Conservation (phyloP, 768 basidiomycete species). For the Lepiota subincarnata region DNA sequence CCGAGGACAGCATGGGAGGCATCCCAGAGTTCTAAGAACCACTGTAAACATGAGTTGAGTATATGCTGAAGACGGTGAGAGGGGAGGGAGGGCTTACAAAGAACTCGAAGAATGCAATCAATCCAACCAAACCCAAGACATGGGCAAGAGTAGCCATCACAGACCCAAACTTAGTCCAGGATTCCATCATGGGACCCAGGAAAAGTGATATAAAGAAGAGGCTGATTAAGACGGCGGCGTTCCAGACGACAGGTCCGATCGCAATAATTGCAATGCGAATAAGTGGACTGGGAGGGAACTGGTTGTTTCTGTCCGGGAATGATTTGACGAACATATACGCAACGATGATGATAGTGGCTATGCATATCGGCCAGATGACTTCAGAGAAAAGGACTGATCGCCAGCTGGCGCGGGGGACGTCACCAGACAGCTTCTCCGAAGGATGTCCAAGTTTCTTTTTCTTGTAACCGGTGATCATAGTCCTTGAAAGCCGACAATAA, state of each 20-base stretch:
- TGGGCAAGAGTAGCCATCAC: slow-evolving; percentile 94
- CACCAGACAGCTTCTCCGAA: slow-evolving; percentile 93
- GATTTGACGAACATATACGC: slow-evolving; percentile 94
- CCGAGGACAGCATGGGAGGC: slow-evolving; percentile 95
- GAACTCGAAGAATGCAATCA: slow-evolving; percentile 92
- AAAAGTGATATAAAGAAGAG: slow-evolving; percentile 93
- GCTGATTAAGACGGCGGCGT: slow-evolving; percentile 78
- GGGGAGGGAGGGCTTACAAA: slow-evolving; percentile 58
- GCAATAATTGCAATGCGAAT: slow-evolving; percentile 87
- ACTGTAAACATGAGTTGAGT: slow-evolving; percentile 39
- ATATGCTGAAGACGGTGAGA: slow-evolving; percentile 14
- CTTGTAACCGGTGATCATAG: slow-evolving; percentile 98
- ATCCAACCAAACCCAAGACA: slow-evolving; percentile 71
- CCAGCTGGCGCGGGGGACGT: slow-evolving; percentile 91
- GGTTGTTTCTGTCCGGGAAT: slow-evolving; percentile 66
- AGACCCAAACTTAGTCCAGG: slow-evolving; percentile 84
- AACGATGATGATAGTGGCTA: slow-evolving; percentile 73
- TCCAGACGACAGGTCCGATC: slow-evolving; percentile 93
- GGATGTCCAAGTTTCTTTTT: slow-evolving; percentile 98
- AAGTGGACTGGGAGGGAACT: slow-evolving; percentile 73
- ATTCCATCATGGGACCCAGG: slow-evolving; percentile 84
- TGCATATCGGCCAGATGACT: slow-evolving; percentile 73
- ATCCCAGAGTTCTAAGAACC: slow-evolving; percentile 97
- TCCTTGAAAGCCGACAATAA: slow-evolving; percentile 94
- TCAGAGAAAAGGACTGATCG: slow-evolving; percentile 78